phyloP scores from a whole-genome alignment of 768 basidiomycete genomes.

The Xanthoconium stramineum region DNA sequence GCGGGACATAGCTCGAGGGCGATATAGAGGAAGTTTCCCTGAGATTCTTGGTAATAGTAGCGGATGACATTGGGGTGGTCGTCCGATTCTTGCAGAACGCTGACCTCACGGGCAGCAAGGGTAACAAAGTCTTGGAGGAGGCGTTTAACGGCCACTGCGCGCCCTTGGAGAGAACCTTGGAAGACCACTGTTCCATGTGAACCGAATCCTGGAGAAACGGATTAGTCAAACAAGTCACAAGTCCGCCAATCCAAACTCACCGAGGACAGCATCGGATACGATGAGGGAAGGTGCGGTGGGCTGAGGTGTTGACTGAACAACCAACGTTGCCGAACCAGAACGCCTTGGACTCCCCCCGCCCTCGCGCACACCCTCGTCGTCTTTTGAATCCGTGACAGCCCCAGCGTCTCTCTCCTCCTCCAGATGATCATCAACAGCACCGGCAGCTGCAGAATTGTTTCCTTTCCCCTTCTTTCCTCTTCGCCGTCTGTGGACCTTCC shows the following conservation, averaged over 20 bases:
- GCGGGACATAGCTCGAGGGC: conserved; percentile 94
- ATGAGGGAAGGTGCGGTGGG: conserved; percentile 47
- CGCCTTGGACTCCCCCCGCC: conserved; percentile 17
- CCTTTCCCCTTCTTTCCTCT: conserved; percentile 56
- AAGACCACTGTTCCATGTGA: conserved; percentile 97
- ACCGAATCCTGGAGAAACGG: conserved; percentile 67
- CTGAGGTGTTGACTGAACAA: conserved; percentile 25
- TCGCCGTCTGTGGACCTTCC: conserved; percentile 36
- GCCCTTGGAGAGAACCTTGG: conserved; percentile 91
- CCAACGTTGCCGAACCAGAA: conserved; percentile 12
- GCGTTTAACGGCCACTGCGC: conserved; percentile 97
- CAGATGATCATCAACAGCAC: conserved; percentile 19
- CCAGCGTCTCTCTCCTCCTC: conserved; percentile 27
- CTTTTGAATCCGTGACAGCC: conserved; percentile 31
- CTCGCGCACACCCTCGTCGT: conserved; percentile 28
- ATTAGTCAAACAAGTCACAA: conserved; percentile 1
- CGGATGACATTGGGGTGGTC: conserved; percentile 98
- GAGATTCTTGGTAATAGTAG: conserved; percentile 95
- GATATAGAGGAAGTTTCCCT: conserved; percentile 93
- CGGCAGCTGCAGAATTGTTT: conserved; percentile 11
- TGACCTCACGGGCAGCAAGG: conserved; percentile 89
- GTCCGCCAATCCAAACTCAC: conserved; percentile 38
- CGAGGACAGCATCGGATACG: conserved; percentile 73
- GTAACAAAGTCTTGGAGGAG: conserved; percentile 94
- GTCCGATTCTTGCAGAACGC: conserved; percentile 92